Conservation (phyloP, 2,329 filamentous ascomycete species). For the Microcyclospora tardicrescens region DNA sequence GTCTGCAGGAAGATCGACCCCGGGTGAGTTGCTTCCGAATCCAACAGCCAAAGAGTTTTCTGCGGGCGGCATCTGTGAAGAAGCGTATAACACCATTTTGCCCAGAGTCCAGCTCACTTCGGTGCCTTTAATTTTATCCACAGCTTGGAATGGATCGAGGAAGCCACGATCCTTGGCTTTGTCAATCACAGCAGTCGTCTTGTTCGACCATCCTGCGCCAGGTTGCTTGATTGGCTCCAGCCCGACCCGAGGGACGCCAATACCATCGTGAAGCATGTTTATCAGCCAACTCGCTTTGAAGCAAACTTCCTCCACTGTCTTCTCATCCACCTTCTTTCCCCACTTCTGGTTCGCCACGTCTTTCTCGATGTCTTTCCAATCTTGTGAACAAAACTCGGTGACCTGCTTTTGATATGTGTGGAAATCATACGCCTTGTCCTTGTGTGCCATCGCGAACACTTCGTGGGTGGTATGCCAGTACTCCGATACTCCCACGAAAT, state of each 20-base stretch:
- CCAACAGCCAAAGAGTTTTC: conserved; percentile 62
- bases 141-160: conserved; percentile 75
- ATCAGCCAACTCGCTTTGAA: conserved; percentile 99
- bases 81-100: conserved; percentile 90
- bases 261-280: conserved; percentile 89
- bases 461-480: conserved; percentile 99
- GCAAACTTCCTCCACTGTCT: conserved; percentile 74
- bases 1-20: conserved; percentile 36
- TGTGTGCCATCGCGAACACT: conserved; percentile 67
- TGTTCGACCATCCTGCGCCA: conserved; percentile 45
- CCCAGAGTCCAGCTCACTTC: conserved; percentile 97
- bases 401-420: conserved; percentile 79
- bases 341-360: conserved; percentile 54
- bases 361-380: conserved; percentile 65
- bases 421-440: conserved; percentile 75
- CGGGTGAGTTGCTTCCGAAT: conserved; percentile 73
- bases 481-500: conserved; percentile 94
- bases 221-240: conserved; percentile 47
- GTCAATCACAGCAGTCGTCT: conserved; percentile 56
- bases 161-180: conserved; percentile 59
- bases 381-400: conserved; percentile 67
- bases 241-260: conserved; percentile 77
- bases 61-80: conserved; percentile 66
- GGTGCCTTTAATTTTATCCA: conserved; percentile 79
- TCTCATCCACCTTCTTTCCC: conserved; percentile 59